Evolutionary conservation across 1,284 basidiomycete genomes (phyloP).

Genomic region (Malassezia dermatis): DNA sequence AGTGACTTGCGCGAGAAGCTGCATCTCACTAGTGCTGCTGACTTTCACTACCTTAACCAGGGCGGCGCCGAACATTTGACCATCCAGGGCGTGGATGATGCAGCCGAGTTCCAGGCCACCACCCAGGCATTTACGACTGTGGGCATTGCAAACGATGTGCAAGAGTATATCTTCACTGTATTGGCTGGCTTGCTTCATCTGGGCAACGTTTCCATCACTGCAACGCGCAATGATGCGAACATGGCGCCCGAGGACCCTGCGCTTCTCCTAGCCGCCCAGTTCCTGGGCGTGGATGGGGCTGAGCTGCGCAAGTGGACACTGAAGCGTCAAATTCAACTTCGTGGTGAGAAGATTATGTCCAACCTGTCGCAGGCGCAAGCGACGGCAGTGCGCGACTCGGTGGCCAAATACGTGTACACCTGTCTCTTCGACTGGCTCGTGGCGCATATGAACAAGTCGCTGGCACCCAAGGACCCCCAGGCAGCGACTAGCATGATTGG

Average conservation of each 20-base stretch:
- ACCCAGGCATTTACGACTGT: slow-evolving; percentile 91
- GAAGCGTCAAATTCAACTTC: slow-evolving; percentile 91
- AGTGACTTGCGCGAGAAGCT: slow-evolving; percentile 89
- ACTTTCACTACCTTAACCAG: slow-evolving; percentile 87
- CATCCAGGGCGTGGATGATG: slow-evolving; percentile 86
- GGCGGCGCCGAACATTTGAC: slow-evolving; percentile 73
- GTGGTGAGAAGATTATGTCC: slow-evolving; percentile 89
- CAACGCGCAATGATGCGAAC: slow-evolving; percentile 68
- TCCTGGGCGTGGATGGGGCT: slow-evolving; percentile 77
- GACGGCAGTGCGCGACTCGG: slow-evolving; percentile 87
- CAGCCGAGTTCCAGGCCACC: slow-evolving; percentile 83
- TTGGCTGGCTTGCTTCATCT: slow-evolving; percentile 87
- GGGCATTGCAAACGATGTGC: slow-evolving; percentile 89
- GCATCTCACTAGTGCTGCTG: slow-evolving; percentile 70
- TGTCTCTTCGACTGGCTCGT: slow-evolving; percentile 99
- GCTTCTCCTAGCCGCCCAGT: slow-evolving; percentile 68
- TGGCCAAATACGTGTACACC: slow-evolving; percentile 97
- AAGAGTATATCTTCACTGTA: slow-evolving; percentile 94
- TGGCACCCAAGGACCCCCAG: slow-evolving; percentile 75
- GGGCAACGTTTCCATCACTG: slow-evolving; percentile 84
- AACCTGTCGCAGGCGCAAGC: slow-evolving; percentile 76
- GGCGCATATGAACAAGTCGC: slow-evolving; percentile 86
- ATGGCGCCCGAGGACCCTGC: slow-evolving; percentile 77
- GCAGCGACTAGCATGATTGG: slow-evolving; percentile 95
- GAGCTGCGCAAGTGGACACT: slow-evolving; percentile 99